These are phyloP conservation scores for Cylindrodendrum hubeiense DNA, from an alignment of 2,329 filamentous ascomycete species.

Conservation along the genomic window DNA sequence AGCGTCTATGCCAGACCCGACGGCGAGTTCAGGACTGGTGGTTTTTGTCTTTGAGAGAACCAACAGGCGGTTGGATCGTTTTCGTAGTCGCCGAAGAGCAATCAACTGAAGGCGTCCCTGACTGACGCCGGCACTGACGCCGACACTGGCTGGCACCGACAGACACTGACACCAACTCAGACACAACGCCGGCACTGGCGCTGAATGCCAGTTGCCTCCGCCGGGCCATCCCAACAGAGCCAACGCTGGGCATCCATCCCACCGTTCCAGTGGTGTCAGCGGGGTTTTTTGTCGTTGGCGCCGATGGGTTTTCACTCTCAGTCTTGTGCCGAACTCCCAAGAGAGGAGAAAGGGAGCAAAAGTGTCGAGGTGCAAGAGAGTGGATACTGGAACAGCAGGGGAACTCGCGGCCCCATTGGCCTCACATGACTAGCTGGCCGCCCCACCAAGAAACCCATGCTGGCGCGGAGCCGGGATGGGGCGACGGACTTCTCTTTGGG, in stretches of 20 bases:
- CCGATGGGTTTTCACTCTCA: not conserved
- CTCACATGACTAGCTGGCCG: not conserved
- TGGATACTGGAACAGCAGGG: conserved; percentile 12
- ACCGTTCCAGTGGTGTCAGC: not conserved
- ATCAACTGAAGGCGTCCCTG: not conserved
- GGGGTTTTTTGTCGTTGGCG: not conserved
- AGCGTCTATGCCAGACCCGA: conserved; percentile 13
- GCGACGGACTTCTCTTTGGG: conserved; percentile 30
- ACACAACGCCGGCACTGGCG: not conserved
- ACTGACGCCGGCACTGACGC: too few relatives aligned
- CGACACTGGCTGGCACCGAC: not conserved
- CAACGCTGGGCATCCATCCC: not conserved
- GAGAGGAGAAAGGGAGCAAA: not conserved
- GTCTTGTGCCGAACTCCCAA: not conserved
- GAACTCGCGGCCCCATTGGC: conserved; percentile 16
- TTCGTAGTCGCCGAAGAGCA: not conserved
- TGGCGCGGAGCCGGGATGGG: conserved; percentile 35
- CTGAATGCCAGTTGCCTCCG: not conserved
- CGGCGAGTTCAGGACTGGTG: not conserved
- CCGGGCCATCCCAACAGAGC: not conserved
- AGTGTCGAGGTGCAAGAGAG: not conserved
- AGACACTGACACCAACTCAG: not conserved
- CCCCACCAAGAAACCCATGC: conserved; percentile 20
- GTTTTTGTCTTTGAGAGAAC: not conserved
- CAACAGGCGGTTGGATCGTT: not conserved